These are phyloP conservation scores for Grammothele lineata DNA, from an alignment of 768 basidiomycete species.

Conservation along the genomic window DNA sequence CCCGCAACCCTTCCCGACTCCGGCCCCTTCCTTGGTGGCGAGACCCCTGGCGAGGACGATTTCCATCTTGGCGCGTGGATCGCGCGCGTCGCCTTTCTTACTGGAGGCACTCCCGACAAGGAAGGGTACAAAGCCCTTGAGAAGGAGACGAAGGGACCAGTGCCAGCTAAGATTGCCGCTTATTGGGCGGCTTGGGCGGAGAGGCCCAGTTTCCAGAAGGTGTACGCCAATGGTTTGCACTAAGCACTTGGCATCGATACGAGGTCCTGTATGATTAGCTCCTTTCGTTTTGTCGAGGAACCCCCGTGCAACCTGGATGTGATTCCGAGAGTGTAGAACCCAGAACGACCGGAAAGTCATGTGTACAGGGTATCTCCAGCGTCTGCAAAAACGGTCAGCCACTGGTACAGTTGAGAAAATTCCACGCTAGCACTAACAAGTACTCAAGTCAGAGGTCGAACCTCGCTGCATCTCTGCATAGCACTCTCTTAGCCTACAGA, in stretches of 20 bases:
- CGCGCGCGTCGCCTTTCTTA: conserved; percentile 38
- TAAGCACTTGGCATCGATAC: conserved; percentile 17
- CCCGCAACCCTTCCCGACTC: conserved; percentile 36
- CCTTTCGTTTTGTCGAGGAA: too few relatives aligned
- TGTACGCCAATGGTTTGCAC: conserved; percentile 42
- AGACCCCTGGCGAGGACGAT: conserved; percentile 46
- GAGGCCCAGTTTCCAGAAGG: conserved; percentile 37
- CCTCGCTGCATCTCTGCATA: conserved; percentile 60
- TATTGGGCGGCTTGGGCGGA: conserved; percentile 44
- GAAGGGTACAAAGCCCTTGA: conserved; percentile 37
- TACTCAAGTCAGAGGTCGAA: conserved; percentile 42
- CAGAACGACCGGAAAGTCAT: too few relatives aligned
- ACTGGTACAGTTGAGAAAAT: too few relatives aligned
- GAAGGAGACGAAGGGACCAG: conserved; percentile 32
- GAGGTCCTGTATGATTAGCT: not conserved
- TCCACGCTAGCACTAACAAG: conserved; percentile 6
- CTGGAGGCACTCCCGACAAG: conserved; percentile 33
- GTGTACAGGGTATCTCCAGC: conserved; percentile 2
- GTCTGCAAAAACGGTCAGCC: too few relatives aligned
- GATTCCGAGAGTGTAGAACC: too few relatives aligned
- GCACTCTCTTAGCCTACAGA: conserved; percentile 63
- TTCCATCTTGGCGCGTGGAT: conserved; percentile 54
- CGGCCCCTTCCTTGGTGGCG: conserved; percentile 47
- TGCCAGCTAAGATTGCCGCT: conserved; percentile 34
- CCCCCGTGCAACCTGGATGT: too few relatives aligned